A percentile compares a stretch with the other conserved stretches of the same genome.
phyloP scores from a whole-genome alignment of 108 stramenopile species.

The Nitzschia palea region DNA sequence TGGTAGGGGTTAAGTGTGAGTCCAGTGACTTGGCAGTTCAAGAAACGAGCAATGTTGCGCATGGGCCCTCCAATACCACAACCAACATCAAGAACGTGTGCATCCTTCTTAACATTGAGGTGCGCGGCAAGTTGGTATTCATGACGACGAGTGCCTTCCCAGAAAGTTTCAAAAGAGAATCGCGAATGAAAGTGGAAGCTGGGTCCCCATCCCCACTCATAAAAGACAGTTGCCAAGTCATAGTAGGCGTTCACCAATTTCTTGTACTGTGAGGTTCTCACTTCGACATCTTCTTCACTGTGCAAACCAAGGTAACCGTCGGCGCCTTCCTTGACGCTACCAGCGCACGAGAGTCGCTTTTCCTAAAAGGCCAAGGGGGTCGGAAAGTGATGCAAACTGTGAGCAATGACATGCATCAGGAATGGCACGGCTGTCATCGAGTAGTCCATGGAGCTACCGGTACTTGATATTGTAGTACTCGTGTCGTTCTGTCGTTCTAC shows the following conservation, averaged over 20 bases:
- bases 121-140: conserved; percentile 84
- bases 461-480: too few species aligned
- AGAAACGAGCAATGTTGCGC: conserved; percentile 90
- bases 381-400: too few species aligned
- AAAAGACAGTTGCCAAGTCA: conserved; percentile 93
- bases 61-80: conserved; percentile 97
- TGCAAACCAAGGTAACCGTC: conserved; percentile 58
- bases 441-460: too few species aligned
- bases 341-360: conserved; percentile 43
- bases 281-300: conserved; percentile 27
- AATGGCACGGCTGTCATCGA: too few species aligned
- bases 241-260: conserved; percentile 85
- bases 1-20: conserved; percentile 89
- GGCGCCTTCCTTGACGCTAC: conserved; percentile 47
- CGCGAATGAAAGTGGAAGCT: conserved; percentile 94
- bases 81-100: conserved; percentile 86
- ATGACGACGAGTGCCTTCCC: conserved; percentile 85
- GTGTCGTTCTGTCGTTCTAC: conserved; percentile 5
- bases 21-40: conserved; percentile 68
- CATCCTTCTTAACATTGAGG: conserved; percentile 38
- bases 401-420: too few species aligned
- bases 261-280: conserved; percentile 68
- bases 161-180: conserved; percentile 71
- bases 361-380: too few species aligned
- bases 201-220: conserved; percentile 94